phyloP scores from a whole-genome alignment of 768 basidiomycete species.

The Rhizopogon roseolus region DNA sequence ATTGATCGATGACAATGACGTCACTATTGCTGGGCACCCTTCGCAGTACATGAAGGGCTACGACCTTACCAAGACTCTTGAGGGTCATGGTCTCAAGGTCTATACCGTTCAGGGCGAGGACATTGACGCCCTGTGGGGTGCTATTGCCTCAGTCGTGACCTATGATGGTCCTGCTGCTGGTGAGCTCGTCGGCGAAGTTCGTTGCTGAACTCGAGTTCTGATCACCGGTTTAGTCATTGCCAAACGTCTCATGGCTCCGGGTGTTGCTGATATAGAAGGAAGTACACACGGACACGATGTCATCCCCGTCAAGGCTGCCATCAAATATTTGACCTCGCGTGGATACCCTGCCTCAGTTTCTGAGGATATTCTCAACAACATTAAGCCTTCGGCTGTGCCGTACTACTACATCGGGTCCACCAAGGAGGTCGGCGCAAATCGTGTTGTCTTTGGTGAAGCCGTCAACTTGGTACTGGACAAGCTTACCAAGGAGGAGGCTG shows the following conservation, averaged over 20 bases:
- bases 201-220: neutral
- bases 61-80: constrained; percentile 63
- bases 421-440: constrained; percentile 74
- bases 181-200: constrained; percentile 22
- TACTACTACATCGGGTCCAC: constrained; percentile 69
- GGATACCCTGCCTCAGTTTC: constrained; percentile 49
- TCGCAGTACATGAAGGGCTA: constrained; percentile 83
- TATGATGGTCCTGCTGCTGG: constrained; percentile 77
- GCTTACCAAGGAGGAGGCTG: constrained; percentile 70
- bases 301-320: constrained; percentile 75
- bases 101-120: constrained; percentile 73
- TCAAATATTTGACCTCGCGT: constrained; percentile 64
- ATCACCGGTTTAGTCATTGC: constrained; percentile 46
- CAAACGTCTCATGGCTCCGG: constrained; percentile 67
- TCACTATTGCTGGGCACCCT: constrained; percentile 89
- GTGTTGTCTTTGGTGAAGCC: constrained; percentile 82
- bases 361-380: constrained; percentile 51
- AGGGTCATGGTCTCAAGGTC: constrained; percentile 81
- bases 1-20: constrained; percentile 87
- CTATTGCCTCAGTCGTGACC: constrained; percentile 47
- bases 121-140: constrained; percentile 72
- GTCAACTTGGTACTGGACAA: constrained; percentile 75
- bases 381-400: constrained; percentile 52
- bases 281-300: constrained; percentile 81
- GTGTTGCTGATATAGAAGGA: constrained; percentile 74